Base-by-base conservation (phyloP, 108 stramenopile genomes). In the Nannochloropsis oceanica region DNA sequence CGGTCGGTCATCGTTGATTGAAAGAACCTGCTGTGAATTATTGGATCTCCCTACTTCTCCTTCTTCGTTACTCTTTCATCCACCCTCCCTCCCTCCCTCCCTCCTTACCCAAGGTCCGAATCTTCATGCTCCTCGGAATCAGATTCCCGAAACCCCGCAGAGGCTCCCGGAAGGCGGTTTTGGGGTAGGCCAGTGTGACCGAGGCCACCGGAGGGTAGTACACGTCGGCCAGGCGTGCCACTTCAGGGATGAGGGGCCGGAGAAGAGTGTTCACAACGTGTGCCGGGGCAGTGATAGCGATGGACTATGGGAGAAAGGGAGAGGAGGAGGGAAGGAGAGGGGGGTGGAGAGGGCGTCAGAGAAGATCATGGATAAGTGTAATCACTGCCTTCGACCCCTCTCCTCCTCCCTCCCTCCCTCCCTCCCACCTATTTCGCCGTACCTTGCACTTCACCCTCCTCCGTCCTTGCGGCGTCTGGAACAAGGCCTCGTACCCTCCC, bases 191-290 rank as follows among this genome's bases (percentile, higher is more conserved):
- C 25, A 97, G 87, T 20, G 96, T 95, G 0, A 96, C 96, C 27
- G 95, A 93, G 0, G 95, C 95, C 18, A 98, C 95, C 11, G 97
- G 96, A 22, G 97, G 97, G 84, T 95, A 92, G 92, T 96, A 96
- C 25, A 97, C 92, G 79, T 94, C 92, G 44, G 94, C 93, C 27
- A 98, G 91, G 3, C 82, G 86, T 25, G 92, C 89, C 12, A 94
- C 93, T 26, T 93, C 94, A 11, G 95, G 95, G 79, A 96, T 86
- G 34, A 96, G 90, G 8, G 91, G 89, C 46, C 89, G 90, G 25
- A 94, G 82, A 8, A 92, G 90, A 2, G 84, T 80, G 80, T 91
- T 89, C 13, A 43, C 44, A 34, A 95, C 91, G 90, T 96, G 94
- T 0, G 94, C 94, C 24, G 97, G 97, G 24, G 92, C 90, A 11